Conservation (phyloP, 2,329 filamentous ascomycete species). For the Rugonectria rugulosa region DNA sequence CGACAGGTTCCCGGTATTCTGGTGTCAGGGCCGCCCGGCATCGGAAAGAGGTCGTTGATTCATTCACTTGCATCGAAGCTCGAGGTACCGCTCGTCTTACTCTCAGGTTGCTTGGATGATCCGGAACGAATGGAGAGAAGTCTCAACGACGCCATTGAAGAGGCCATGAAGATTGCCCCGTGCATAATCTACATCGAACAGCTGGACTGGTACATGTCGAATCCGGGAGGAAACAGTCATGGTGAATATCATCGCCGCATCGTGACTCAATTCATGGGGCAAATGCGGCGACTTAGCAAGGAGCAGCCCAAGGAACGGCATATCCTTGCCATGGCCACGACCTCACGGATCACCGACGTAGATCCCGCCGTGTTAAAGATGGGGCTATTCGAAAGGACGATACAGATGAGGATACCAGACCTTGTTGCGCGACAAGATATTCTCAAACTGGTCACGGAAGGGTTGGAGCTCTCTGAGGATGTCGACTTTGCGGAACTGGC, state of each 20-base stretch:
- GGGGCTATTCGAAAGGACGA: slow-evolving; percentile 82
- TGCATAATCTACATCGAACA: slow-evolving; percentile 93
- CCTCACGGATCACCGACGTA: slow-evolving; percentile 85
- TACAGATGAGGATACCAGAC: slow-evolving; percentile 88
- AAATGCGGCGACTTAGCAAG: slow-evolving; percentile 82
- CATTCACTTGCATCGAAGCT: slow-evolving; percentile 76
- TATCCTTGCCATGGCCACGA: slow-evolving; percentile 90
- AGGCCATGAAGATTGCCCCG: slow-evolving; percentile 84
- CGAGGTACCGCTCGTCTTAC: slow-evolving; percentile 75
- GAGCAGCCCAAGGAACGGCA: slow-evolving; percentile 75
- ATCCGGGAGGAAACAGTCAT: slow-evolving; percentile 77
- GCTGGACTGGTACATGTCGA: slow-evolving; percentile 84
- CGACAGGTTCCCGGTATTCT: slow-evolving; percentile 64
- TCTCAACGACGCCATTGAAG: slow-evolving; percentile 63
- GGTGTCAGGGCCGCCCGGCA: slow-evolving; percentile 80
- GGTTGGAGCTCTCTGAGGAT: slow-evolving; percentile 69
- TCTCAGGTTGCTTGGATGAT: slow-evolving; percentile 47
- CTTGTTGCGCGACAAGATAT: slow-evolving; percentile 81
- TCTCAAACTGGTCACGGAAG: slow-evolving; percentile 73
- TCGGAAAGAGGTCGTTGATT: slow-evolving; percentile 81
- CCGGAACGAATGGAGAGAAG: slow-evolving; percentile 50
- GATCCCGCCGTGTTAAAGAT: slow-evolving; percentile 79
- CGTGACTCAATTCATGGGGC: slow-evolving; percentile 81
- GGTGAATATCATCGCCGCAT: slow-evolving; percentile 91
- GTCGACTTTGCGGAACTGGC: slow-evolving; percentile 79